A percentile compares a stretch with the other conserved stretches of the same genome.
These are phyloP conservation scores for Mycena belliarum DNA, from an alignment of 768 basidiomycete species.

Conservation along the genomic window DNA sequence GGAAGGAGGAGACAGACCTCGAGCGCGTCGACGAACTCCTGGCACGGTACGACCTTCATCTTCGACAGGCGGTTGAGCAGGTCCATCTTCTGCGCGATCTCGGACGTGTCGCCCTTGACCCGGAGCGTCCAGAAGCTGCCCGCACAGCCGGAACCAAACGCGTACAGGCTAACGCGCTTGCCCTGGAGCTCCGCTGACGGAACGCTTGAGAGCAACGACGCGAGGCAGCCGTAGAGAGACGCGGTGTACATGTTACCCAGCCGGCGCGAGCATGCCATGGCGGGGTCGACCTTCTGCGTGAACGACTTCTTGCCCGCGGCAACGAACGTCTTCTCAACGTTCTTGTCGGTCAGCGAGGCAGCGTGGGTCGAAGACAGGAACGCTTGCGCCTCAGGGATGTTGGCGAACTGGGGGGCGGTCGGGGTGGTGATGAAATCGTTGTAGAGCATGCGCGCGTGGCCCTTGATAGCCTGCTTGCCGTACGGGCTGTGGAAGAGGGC, in stretches of 20 bases:
- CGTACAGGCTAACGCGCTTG: slow-evolving; percentile 92
- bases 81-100: slow-evolving; percentile 81
- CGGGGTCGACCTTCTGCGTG: slow-evolving; percentile 72
- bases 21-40: slow-evolving; percentile 88
- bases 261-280: slow-evolving; percentile 84
- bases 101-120: slow-evolving; percentile 84
- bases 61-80: slow-evolving; percentile 72
- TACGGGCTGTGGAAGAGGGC: slow-evolving; percentile 97
- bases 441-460: slow-evolving; percentile 87
- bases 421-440: slow-evolving; percentile 91
- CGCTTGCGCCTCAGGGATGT: slow-evolving; percentile 69
- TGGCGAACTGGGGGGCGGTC: slow-evolving; percentile 63
- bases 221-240: slow-evolving; percentile 91
- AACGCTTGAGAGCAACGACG: slow-evolving; percentile 77
- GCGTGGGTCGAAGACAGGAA: slow-evolving; percentile 66
- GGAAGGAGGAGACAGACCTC: slow-evolving; percentile 38
- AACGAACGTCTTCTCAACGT: slow-evolving; percentile 93
- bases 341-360: slow-evolving; percentile 89
- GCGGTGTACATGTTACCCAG: slow-evolving; percentile 99
- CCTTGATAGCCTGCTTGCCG: slow-evolving; percentile 98
- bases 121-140: slow-evolving; percentile 88
- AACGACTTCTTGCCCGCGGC: slow-evolving; percentile 74
- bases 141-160: slow-evolving; percentile 97
- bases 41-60: slow-evolving; percentile 91
- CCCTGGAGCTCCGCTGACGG: slow-evolving; percentile 68